These are phyloP conservation scores for Plasmodium gallinaceum DNA, from an alignment of 169 alveolate genomes.

Conservation along the genomic window DNA sequence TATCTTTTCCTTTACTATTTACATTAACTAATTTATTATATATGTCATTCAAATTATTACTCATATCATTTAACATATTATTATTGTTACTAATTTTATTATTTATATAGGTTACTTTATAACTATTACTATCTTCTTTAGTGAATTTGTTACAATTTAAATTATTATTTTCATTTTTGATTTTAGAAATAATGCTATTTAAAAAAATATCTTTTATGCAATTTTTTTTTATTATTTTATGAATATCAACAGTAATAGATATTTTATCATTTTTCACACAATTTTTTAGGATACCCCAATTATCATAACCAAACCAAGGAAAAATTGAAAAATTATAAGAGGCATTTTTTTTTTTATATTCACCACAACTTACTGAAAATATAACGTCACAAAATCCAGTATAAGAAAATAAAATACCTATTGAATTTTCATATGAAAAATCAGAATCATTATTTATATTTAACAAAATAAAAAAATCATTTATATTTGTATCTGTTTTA, in stretches of 20 bases:
- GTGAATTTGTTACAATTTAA: neutral
- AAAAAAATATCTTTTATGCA: constrained; percentile 18
- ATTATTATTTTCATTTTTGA: constrained; percentile 10
- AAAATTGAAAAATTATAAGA: constrained; percentile 26
- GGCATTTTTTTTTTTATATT: constrained; percentile 20
- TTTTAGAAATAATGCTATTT: constrained; percentile 8
- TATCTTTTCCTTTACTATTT: too few relatives aligned
- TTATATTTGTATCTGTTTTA: constrained; percentile 39
- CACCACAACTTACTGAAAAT: constrained; percentile 58
- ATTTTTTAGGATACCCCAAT: constrained; percentile 58
- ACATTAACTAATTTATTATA: too few relatives aligned
- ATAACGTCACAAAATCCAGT: constrained; percentile 71
- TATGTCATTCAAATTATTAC: neutral
- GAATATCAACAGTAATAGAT: constrained; percentile 44
- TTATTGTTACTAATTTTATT: neutral
- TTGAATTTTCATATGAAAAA: neutral
- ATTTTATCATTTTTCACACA: constrained; percentile 48
- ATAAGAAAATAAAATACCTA: constrained; percentile 58
- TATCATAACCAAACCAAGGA: constrained; percentile 65
- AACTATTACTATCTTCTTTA: neutral
- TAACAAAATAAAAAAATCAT: constrained; percentile 46
- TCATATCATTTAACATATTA: neutral
- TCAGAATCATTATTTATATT: constrained; percentile 21
- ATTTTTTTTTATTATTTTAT: constrained; percentile 35
- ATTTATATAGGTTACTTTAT: neutral